Evolutionary conservation across 2,329 filamentous ascomycete species (phyloP).

Genomic region (Alternaria angustiovoidea): DNA sequence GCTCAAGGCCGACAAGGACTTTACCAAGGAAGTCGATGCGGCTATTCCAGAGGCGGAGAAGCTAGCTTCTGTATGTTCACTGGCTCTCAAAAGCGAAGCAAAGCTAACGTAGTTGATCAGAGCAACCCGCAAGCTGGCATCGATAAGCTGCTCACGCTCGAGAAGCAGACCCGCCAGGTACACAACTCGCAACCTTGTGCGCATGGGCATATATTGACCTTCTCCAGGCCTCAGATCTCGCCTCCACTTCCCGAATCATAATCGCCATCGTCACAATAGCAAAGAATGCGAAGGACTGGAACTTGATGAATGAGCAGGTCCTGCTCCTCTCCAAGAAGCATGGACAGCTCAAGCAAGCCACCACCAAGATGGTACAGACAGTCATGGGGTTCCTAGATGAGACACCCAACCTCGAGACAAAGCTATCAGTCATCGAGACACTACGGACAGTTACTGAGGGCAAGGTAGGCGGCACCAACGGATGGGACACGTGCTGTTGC

Average conservation of each 20-base stretch:
- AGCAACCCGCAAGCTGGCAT: slow-evolving; percentile 84
- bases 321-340: slow-evolving; percentile 98
- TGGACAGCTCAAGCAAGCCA: slow-evolving; percentile 98
- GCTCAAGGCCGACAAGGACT: slow-evolving; percentile 98
- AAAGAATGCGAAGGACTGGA: slow-evolving; percentile 93
- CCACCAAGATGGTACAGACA: slow-evolving; percentile 98
- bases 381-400: slow-evolving; percentile 92
- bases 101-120: slow-evolving; percentile 52
- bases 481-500: slow-evolving; percentile 7
- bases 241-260: slow-evolving; percentile 89
- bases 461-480: slow-evolving; percentile 66
- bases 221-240: slow-evolving; percentile 87
- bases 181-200: slow-evolving; percentile 15
- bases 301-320: slow-evolving; percentile 94
- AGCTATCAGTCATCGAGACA: slow-evolving; percentile 93
- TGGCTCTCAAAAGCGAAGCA: background rate
- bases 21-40: slow-evolving; percentile 93
- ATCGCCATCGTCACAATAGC: slow-evolving; percentile 91
- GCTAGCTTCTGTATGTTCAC: slow-evolving; percentile 77
- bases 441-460: slow-evolving; percentile 96
- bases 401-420: slow-evolving; percentile 84
- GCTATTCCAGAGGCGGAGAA: slow-evolving; percentile 89
- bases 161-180: slow-evolving; percentile 98
- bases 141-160: slow-evolving; percentile 88
- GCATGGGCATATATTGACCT: slow-evolving; percentile 29